Evolutionary conservation across 2,329 filamentous ascomycete genomes (phyloP).

Genomic region (Pestalotiopsis sp.): DNA sequence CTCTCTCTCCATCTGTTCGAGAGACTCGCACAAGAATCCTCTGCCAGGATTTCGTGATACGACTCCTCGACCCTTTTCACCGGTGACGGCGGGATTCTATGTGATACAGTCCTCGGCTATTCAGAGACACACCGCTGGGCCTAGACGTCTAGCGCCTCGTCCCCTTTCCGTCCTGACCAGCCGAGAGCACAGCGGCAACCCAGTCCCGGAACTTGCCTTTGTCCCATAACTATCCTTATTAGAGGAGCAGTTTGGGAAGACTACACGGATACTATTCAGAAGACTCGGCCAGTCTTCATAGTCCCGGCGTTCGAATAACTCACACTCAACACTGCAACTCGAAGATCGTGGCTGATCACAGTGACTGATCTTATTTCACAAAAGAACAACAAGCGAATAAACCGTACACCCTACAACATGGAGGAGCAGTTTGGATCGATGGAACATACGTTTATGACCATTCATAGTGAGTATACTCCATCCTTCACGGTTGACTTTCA

Average conservation of each 20-base stretch:
- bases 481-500: background rate
- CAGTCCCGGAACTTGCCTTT: conserved; percentile 30
- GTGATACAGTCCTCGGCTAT: conserved; percentile 41
- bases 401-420: conserved; percentile 15
- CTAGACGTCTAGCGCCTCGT: conserved; percentile 26
- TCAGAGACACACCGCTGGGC: conserved; percentile 36
- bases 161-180: conserved; percentile 25
- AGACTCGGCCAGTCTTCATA: background rate
- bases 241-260: conserved; percentile 21
- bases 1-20: conserved; percentile 21
- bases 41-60: conserved; percentile 35
- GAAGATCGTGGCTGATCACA: background rate
- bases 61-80: conserved; percentile 30
- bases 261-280: conserved; percentile 15
- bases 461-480: conserved; percentile 68
- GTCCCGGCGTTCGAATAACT: background rate
- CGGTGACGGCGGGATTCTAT: conserved; percentile 39
- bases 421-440: conserved; percentile 45
- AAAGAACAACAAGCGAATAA: background rate
- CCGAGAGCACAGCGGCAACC: conserved; percentile 30
- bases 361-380: background rate
- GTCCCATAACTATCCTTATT: conserved; percentile 24
- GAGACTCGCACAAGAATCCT: conserved; percentile 29
- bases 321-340: background rate
- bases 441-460: conserved; percentile 90